Evolutionary conservation across 192 early-diverging fungal genomes (phyloP).

Genomic region (Mycoemilia scoparia): DNA sequence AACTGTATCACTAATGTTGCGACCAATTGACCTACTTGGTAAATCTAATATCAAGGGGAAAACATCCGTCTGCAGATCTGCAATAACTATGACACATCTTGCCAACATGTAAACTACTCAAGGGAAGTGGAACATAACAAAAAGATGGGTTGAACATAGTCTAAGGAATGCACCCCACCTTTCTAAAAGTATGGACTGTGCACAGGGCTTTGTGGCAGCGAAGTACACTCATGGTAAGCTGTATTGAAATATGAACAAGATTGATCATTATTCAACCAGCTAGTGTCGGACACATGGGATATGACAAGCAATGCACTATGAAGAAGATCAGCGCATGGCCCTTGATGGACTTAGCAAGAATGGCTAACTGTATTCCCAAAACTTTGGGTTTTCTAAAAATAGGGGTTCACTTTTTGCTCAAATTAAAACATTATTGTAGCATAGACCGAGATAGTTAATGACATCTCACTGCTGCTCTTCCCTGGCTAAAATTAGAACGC

Average conservation of each 20-base stretch:
- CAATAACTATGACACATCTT: constrained; percentile 26
- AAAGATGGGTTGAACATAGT: constrained; percentile 18
- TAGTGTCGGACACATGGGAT: constrained; percentile 23
- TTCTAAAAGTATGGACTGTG: constrained; percentile 20
- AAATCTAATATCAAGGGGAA: constrained; percentile 14
- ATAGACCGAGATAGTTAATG: too few species aligned
- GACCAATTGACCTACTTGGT: constrained; percentile 24
- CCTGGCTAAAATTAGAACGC: too few species aligned
- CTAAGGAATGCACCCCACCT: constrained; percentile 18
- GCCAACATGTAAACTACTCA: constrained; percentile 19
- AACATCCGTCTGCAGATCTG: constrained; percentile 13
- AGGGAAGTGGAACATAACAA: constrained; percentile 10
- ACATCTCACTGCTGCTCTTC: too few species aligned
- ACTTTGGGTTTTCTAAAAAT: too few species aligned
- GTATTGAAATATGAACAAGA: constrained; percentile 16
- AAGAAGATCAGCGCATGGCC: too few species aligned
- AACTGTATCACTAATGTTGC: constrained; percentile 22
- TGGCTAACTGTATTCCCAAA: too few species aligned
- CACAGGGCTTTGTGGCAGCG: constrained; percentile 24
- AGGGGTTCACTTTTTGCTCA: too few species aligned
- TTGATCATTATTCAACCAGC: constrained; percentile 15
- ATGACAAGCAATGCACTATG: too few species aligned
- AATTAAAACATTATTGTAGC: too few species aligned
- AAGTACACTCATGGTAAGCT: constrained; percentile 20
- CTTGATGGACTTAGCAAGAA: too few species aligned